phyloP scores from a whole-genome alignment of 768 basidiomycete genomes.

The Amanita pseudoporphyria region DNA sequence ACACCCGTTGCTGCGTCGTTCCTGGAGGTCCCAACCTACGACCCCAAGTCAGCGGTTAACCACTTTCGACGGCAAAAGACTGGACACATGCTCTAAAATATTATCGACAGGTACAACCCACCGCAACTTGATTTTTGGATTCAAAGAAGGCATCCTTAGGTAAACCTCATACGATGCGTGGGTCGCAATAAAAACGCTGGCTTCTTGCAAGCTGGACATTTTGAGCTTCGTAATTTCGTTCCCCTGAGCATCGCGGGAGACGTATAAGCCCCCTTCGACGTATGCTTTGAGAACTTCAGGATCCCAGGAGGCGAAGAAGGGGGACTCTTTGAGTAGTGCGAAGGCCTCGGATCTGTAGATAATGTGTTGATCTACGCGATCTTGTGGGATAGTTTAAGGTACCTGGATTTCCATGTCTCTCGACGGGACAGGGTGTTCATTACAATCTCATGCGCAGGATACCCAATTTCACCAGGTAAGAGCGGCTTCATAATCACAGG shows the following conservation, averaged over 20 bases:
- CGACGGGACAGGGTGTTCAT: constrained; percentile 48
- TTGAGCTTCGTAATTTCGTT: constrained; percentile 33
- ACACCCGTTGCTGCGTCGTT: constrained; percentile 27
- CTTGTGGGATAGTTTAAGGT: background rate
- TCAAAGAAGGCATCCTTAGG: constrained; percentile 31
- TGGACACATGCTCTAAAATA: constrained; percentile 21
- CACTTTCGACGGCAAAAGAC: background rate
- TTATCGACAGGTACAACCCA: constrained; percentile 43
- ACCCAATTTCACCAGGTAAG: constrained; percentile 3
- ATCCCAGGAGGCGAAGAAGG: constrained; percentile 71
- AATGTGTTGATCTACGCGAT: background rate
- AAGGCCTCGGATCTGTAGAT: constrained; percentile 45
- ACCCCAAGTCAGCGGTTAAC: too few relatives aligned
- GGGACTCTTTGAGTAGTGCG: constrained; percentile 32
- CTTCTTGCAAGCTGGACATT: constrained; percentile 59
- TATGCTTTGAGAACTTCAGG: constrained; percentile 52
- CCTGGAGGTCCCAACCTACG: constrained; percentile 24
- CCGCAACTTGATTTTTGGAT: constrained; percentile 37
- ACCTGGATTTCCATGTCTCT: constrained; percentile 56
- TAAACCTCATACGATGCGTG: constrained; percentile 32
- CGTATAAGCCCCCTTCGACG: constrained; percentile 46
- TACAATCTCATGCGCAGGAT: constrained; percentile 17
- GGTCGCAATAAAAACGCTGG: constrained; percentile 45
- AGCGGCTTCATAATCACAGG: constrained; percentile 66
- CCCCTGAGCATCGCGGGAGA: constrained; percentile 15